Conservation (phyloP, 2,329 filamentous ascomycete species). For the Pseudonectria foliicola region DNA sequence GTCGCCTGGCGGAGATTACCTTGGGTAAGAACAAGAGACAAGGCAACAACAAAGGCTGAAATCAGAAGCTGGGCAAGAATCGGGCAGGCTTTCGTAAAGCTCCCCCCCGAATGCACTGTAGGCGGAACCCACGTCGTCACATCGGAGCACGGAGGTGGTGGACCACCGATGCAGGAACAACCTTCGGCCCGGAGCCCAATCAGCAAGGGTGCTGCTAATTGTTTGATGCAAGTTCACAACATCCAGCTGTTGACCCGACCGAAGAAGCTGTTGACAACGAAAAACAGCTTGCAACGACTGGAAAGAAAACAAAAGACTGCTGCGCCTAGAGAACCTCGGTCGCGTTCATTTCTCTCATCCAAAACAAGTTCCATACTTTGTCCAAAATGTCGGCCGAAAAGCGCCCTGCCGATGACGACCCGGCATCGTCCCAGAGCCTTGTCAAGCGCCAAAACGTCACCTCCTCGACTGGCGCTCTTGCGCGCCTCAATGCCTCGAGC, state of each 20-base stretch:
- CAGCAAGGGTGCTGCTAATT: slow-evolving; percentile 11
- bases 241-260: neutral
- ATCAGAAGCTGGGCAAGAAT: too few relatives aligned
- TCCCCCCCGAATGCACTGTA: slow-evolving; percentile 12
- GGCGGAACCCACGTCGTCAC: neutral
- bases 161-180: slow-evolving; percentile 26
- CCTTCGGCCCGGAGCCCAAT: slow-evolving; percentile 28
- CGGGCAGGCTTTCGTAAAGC: neutral
- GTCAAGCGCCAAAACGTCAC: slow-evolving; percentile 81
- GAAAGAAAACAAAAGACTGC: slow-evolving; percentile 1
- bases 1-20: too few relatives aligned
- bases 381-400: slow-evolving; percentile 88
- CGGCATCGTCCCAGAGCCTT: slow-evolving; percentile 69
- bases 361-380: neutral
- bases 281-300: slow-evolving; percentile 9
- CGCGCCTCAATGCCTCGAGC: slow-evolving; percentile 43
- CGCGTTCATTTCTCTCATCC: neutral
- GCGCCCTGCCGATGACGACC: slow-evolving; percentile 78
- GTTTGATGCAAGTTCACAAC: slow-evolving; percentile 13
- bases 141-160: slow-evolving; percentile 18
- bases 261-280: too few relatives aligned
- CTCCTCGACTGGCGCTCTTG: slow-evolving; percentile 39
- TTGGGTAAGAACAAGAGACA: too few relatives aligned
- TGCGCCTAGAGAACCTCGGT: slow-evolving; percentile 8
- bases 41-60: too few relatives aligned